phyloP scores from a whole-genome alignment of 331 rosid genomes.

The Erythrophleum ivorense region DNA sequence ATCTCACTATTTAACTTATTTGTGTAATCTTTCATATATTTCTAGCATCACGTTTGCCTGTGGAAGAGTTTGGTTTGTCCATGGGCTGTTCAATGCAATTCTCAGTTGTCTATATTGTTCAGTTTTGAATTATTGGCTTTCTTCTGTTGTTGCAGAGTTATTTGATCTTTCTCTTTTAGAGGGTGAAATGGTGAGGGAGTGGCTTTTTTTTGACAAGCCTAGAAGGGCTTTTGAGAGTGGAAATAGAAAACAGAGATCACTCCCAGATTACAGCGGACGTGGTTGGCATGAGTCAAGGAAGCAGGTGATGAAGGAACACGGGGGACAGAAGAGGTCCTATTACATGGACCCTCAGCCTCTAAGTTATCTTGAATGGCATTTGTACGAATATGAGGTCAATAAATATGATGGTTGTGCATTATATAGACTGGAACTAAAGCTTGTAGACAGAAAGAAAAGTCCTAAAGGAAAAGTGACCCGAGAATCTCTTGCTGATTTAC shows the following conservation, averaged over 20 bases:
- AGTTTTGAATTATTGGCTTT: conserved; percentile 33
- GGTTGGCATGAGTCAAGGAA: conserved; percentile 99
- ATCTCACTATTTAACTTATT: conserved; percentile 19
- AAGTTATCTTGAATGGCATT: conserved; percentile 87
- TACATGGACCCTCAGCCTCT: conserved; percentile 97
- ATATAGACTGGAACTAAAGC: conserved; percentile 83
- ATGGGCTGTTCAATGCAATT: background rate
- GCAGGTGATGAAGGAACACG: conserved; percentile 89
- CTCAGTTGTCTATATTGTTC: background rate
- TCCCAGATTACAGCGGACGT: conserved; percentile 86
- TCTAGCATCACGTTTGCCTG: conserved; percentile 32
- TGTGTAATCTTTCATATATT: conserved; percentile 17
- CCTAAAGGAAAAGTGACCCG: conserved; percentile 68
- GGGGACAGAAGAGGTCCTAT: conserved; percentile 94
- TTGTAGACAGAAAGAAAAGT: conserved; percentile 81
- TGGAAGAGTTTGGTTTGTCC: conserved; percentile 12
- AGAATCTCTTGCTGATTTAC: conserved; percentile 51
- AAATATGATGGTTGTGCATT: conserved; percentile 78
- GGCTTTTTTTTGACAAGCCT: conserved; percentile 98
- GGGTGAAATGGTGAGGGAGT: conserved; percentile 86
- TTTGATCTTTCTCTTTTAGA: conserved; percentile 76
- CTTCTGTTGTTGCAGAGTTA: conserved; percentile 61
- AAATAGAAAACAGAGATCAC: conserved; percentile 85
- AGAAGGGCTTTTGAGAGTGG: conserved; percentile 94
- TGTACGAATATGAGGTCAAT: conserved; percentile 83